Evolutionary conservation across 2,329 filamentous ascomycete genomes (phyloP), one percentile per base, ranked within the genome.

Genomic region (Penicillium digitatum): DNA sequence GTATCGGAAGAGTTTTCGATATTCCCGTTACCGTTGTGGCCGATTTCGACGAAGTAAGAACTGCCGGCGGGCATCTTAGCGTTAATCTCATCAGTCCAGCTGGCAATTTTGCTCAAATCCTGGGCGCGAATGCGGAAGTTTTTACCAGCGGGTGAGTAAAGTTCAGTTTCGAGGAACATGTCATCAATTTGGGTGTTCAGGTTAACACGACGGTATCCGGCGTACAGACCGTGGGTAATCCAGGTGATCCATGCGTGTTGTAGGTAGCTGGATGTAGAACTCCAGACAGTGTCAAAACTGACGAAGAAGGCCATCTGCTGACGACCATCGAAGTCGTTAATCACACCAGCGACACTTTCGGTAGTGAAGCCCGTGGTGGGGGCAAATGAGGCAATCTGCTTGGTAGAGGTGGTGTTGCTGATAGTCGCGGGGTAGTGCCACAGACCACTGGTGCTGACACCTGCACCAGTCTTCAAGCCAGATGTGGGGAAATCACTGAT

Each of bases 251-350:
- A 85, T 11, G 82, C 76, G 69, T 86, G 83, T 69, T 85, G 82
- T 46, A 85, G 68, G 63, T 78, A 83, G 67, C 78, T 84, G 62
- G 80, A 82, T 2, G 82, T 79, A 14, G 77, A 61, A 56, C 78
- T 76, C 80, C 79, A 82, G 43, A 74, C 72, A 7, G 78, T 75
- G 44, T 79, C 79, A 59, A 81, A 84, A 16, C 74, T 71, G 50
- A 81, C 78, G 71, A 85, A 85, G 73, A 81, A 85, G 3, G 78
- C 82, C 81, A 86, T 83, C 69, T 86, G 82, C 70, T 85, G 76
- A 57, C 83, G 77, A 14, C 76, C 77, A 51, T 74, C 74, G 59
- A 83, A 80, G 54, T 79, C 78, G 66, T 85, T 85, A 66, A 86
- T 83, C 48, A 86, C 81, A 37, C 77, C 83, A 46, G 83, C 83